A percentile compares a stretch with the other conserved stretches of the same genome.
Evolutionary conservation across 768 basidiomycete genomes (phyloP).

Genomic region (Cytidiella melzeri): DNA sequence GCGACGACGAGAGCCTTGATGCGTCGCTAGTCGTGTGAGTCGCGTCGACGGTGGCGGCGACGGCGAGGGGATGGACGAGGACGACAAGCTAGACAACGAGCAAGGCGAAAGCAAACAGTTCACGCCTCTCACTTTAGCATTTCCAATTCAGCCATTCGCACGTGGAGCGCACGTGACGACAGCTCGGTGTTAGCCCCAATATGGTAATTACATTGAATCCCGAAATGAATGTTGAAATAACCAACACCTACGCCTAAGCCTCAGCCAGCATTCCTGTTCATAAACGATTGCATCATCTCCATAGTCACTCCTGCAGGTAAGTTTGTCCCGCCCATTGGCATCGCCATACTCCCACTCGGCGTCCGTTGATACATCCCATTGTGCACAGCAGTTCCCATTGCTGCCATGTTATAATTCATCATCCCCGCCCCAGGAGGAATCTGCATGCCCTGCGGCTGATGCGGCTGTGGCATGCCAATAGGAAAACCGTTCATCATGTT

Average conservation of each 20-base stretch:
- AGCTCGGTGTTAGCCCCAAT: no score
- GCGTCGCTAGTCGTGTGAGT: background rate
- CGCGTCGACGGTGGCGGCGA: background rate
- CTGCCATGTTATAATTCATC: background rate
- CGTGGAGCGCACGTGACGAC: conserved; percentile 6
- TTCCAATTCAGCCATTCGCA: background rate
- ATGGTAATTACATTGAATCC: background rate
- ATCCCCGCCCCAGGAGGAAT: background rate
- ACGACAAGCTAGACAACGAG: conserved; percentile 11
- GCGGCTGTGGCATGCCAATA: background rate
- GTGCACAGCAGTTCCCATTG: background rate
- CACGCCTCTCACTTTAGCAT: conserved; percentile 6
- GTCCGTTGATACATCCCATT: conserved; percentile 23
- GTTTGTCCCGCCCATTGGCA: conserved; percentile 1
- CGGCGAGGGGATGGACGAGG: background rate
- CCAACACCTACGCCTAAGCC: no score
- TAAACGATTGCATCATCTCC: conserved; percentile 43
- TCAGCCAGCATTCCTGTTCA: conserved; percentile 22
- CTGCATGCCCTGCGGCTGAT: background rate
- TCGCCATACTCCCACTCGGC: conserved; percentile 15
- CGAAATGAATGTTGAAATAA: no score
- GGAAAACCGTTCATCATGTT: background rate
- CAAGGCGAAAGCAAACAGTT: conserved; percentile 8
- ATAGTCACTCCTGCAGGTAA: conserved; percentile 25
- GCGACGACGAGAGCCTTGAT: background rate